Evolutionary conservation across 805 yeast genomes (phyloP).

Genomic region (Danielia oregonensis): DNA sequence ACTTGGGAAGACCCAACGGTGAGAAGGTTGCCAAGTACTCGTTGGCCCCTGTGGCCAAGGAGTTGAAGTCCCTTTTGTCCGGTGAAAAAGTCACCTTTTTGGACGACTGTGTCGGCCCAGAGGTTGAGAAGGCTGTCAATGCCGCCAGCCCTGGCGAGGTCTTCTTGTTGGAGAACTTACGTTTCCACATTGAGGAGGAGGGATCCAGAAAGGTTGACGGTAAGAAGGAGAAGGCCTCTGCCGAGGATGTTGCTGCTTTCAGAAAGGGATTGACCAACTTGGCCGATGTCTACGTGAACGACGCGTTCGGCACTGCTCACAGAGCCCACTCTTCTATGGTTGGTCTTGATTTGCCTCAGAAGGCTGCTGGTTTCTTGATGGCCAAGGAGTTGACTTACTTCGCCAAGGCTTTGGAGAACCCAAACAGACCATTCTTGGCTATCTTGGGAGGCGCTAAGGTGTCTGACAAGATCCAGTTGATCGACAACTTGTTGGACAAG

Average conservation of each 20-base stretch:
- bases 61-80: constrained; percentile 70
- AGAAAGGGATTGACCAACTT: constrained; percentile 85
- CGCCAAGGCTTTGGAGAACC: constrained; percentile 98
- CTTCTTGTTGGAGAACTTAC: constrained; percentile 90
- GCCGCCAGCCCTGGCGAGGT: constrained; percentile 75
- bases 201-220: constrained; percentile 88
- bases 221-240: constrained; percentile 87
- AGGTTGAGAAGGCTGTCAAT: constrained; percentile 78
- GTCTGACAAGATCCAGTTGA: constrained; percentile 96
- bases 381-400: constrained; percentile 96
- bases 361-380: constrained; percentile 98
- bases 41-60: constrained; percentile 88
- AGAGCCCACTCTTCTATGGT: constrained; percentile 99
- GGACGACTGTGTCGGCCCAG: constrained; percentile 87
- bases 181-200: constrained; percentile 98
- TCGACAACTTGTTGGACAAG: constrained; percentile 94
- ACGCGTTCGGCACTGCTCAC: constrained; percentile 95
- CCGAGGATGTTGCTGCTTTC: constrained; percentile 80
- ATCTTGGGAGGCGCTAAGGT: constrained; percentile 99
- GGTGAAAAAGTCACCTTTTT: constrained; percentile 72
- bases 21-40: constrained; percentile 82
- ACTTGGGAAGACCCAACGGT: constrained; percentile 99
- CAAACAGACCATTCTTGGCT: constrained; percentile 97
- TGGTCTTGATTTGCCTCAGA: constrained; percentile 90
- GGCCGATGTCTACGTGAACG: constrained; percentile 97